A percentile compares a stretch with the other conserved stretches of the same genome.
Conservation (phyloP, 2,329 filamentous ascomycete species). For the Blumeria hordei region DNA sequence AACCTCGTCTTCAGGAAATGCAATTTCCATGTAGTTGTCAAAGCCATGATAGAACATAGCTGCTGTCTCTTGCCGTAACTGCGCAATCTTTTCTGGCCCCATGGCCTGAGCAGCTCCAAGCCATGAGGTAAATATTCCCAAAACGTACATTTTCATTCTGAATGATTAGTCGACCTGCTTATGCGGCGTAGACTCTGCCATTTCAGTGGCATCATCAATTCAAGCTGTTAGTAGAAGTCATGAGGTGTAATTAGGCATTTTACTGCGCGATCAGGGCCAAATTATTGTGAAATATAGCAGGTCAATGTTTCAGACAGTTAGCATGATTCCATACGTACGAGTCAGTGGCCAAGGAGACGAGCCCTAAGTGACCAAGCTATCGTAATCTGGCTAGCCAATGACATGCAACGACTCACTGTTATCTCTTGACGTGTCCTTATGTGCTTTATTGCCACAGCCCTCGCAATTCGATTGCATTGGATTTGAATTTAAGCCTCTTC, state of each 20-base stretch:
- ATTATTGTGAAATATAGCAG: no score
- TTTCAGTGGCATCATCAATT: conserved; percentile 16
- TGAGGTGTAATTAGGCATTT: conserved; percentile 9
- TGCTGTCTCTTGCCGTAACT: conserved; percentile 33
- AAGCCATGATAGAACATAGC: conserved; percentile 94
- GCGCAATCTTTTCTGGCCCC: conserved; percentile 28
- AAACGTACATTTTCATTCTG: conserved; percentile 9
- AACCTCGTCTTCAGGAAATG: conserved; percentile 86
- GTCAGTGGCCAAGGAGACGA: no score
- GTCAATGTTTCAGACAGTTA: no score
- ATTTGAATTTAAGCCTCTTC: no score
- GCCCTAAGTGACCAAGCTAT: no score
- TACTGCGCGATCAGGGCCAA: no score
- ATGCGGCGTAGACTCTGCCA: conserved; percentile 11
- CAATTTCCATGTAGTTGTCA: conserved; percentile 80
- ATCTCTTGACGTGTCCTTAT: no score
- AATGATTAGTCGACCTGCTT: conserved; percentile 6
- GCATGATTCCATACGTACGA: no score
- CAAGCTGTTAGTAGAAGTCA: conserved; percentile 12
- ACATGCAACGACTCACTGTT: no score
- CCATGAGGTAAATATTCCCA: conserved; percentile 9
- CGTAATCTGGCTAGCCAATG: no score
- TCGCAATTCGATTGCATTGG: no score
- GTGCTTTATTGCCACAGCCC: no score
- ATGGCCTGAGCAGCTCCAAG: conserved; percentile 18